A percentile compares a stretch with the other conserved stretches of the same genome.
phyloP scores from a whole-genome alignment of 2,329 filamentous ascomycete species.

The Monilinia fructigena region DNA sequence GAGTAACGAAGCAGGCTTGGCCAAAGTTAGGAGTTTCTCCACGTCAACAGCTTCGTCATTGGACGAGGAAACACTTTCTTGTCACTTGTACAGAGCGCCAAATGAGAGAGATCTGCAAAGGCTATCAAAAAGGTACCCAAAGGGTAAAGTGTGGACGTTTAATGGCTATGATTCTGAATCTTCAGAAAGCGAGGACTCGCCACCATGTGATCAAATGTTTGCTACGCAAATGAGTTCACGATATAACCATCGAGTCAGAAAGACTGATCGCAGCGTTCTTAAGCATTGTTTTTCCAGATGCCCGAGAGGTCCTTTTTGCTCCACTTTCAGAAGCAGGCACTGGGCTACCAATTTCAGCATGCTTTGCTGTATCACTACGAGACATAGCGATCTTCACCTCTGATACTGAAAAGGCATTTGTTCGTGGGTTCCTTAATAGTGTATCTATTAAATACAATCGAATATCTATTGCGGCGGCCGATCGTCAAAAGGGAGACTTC shows the following conservation, averaged over 20 bases:
- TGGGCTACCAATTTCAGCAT: constrained; percentile 41
- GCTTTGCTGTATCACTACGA: constrained; percentile 39
- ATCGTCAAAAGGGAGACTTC: constrained; percentile 53
- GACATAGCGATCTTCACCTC: constrained; percentile 35
- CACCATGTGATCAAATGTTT: neutral
- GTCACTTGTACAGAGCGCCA: neutral
- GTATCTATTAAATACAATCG: constrained; percentile 35
- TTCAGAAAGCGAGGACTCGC: neutral
- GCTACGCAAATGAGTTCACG: neutral
- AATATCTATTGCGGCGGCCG: constrained; percentile 48
- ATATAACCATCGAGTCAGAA: neutral
- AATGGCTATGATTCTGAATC: constrained; percentile 19
- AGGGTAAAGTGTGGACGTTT: constrained; percentile 20
- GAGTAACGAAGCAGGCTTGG: constrained; percentile 15
- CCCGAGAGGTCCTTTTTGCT: constrained; percentile 42
- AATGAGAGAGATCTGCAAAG: constrained; percentile 19
- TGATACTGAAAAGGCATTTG: constrained; percentile 39
- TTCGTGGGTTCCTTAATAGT: constrained; percentile 42
- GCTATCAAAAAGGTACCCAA: constrained; percentile 7
- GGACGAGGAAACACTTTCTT: constrained; percentile 1
- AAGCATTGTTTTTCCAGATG: constrained; percentile 36
- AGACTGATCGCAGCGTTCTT: constrained; percentile 11
- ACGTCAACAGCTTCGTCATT: constrained; percentile 7
- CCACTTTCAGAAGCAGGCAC: constrained; percentile 44
- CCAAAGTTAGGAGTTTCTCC: constrained; percentile 18